Evolutionary conservation across 106 monocot genomes (phyloP).

Genomic region (Apostasia shenzhenica): DNA sequence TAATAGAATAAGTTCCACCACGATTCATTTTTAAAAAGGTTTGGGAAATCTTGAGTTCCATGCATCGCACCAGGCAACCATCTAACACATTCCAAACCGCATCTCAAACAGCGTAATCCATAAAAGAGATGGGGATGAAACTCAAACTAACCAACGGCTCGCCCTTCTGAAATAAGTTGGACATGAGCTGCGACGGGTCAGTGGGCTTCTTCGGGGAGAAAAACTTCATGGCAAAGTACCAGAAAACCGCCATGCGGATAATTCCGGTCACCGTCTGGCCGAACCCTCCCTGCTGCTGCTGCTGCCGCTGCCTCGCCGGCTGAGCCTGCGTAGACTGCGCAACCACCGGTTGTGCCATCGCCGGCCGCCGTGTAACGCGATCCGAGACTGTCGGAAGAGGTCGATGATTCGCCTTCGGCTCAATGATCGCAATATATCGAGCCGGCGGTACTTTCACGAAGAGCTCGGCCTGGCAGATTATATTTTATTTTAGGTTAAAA

Average conservation of each 20-base stretch:
- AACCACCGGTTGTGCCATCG: constrained; percentile 30
- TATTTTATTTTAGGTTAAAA: no score
- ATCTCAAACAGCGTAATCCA: not conserved
- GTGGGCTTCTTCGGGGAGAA: constrained; percentile 72
- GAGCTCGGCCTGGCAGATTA: no score
- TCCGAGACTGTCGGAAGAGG: not conserved
- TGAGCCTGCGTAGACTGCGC: constrained; percentile 8
- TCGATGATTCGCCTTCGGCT: no score
- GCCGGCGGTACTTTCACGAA: no score
- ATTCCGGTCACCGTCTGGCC: constrained; percentile 59
- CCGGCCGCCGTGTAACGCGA: constrained; percentile 13
- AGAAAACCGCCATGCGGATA: constrained; percentile 73
- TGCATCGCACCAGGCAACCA: no score
- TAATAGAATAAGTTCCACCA: not conserved
- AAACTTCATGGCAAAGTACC: constrained; percentile 95
- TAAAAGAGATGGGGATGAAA: not conserved
- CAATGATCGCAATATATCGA: no score
- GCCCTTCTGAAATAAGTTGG: constrained; percentile 79
- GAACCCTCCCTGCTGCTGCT: constrained; percentile 35
- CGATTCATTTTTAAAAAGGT: no score
- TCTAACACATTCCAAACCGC: not conserved
- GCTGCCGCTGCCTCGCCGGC: constrained; percentile 15
- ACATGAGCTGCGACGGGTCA: constrained; percentile 68
- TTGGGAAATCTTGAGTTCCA: no score
- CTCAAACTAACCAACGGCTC: constrained; percentile 57